A percentile compares a stretch with the other conserved stretches of the same genome.
These are phyloP conservation scores for Syzygium aqueum DNA, from an alignment of 345 rosid genomes.

Conservation along the genomic window DNA sequence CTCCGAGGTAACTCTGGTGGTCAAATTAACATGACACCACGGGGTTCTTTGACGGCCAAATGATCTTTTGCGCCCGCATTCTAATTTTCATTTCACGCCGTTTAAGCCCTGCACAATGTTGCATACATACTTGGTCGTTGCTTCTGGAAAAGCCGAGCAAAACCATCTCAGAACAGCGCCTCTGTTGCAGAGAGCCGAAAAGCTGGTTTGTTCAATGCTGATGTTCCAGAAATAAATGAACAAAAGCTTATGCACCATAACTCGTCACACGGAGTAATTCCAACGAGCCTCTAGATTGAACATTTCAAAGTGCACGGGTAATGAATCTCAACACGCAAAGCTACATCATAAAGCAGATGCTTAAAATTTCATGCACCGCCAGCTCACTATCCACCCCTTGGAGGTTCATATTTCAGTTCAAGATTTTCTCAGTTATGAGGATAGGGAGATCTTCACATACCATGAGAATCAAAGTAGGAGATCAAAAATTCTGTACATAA, in stretches of 20 bases:
- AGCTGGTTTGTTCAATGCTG: background rate
- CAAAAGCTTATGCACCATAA: background rate
- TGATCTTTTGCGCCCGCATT: background rate
- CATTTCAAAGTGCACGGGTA: background rate
- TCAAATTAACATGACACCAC: background rate
- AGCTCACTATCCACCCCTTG: background rate
- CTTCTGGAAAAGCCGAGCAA: background rate
- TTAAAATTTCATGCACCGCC: background rate
- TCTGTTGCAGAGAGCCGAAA: background rate
- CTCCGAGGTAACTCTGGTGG: background rate
- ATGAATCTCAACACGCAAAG: background rate
- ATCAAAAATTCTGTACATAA: background rate
- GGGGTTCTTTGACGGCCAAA: background rate
- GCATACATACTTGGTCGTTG: background rate
- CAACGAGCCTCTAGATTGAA: background rate
- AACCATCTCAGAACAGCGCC: background rate
- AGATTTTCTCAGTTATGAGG: background rate
- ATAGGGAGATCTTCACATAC: background rate
- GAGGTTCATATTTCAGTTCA: background rate
- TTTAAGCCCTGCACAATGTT: background rate
- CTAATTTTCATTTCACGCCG: background rate
- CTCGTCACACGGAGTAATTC: background rate
- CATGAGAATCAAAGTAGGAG: background rate
- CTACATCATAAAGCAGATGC: background rate
- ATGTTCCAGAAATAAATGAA: background rate